Base-by-base conservation (phyloP, 768 basidiomycete genomes). In the Phlebiopsis gigantea region DNA sequence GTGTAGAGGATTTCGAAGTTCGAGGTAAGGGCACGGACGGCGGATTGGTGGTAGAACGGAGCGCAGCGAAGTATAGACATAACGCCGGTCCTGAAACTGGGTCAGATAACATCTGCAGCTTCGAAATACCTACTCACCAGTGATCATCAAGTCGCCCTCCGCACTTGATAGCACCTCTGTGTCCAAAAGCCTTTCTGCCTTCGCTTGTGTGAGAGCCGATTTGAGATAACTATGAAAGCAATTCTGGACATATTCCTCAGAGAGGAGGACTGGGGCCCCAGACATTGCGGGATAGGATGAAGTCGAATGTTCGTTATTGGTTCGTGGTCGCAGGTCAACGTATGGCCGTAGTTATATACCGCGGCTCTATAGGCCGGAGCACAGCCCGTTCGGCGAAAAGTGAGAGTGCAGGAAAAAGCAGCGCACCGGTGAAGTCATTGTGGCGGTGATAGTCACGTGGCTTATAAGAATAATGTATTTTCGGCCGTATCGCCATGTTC, bases 101-200 rank as follows among this genome's bases (percentile, higher is more conserved):
- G 30, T 29, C 29, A 22, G 54, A 46, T 41, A 21, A 26, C 24
- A 44, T 41, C 34, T 28, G 29, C 14, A 46, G 46, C 42, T 34
- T 17, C 44, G n/a, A 48, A 2, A 10, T 4, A 17, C 7, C 15
- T n/a, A 61, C 77, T 59, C 49, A 84, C 91, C 90, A 66, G 88
- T 85, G 57, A 93, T 87, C 90, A 93, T 93, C 28, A 93, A 70
- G 75, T 93, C 90, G 0, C 77, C 81, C 71, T 91, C 88, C 10
- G 89, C 92, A 45, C 84, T 86, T 31, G 84, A 85, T 5, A 93
- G 73, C 1, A 90, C 69, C 42, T 90, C 84, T 6, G 80, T 80
- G 65, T 89, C 87, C 30, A 94, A 73, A 1, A 94, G 74, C 2
- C 75, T 72, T 69, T 94, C 92, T 0, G 77, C 79, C 65, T 89